Evolutionary conservation across 148 eudicot species (phyloP).

Genomic region (Tetragonia tetragonoides): DNA sequence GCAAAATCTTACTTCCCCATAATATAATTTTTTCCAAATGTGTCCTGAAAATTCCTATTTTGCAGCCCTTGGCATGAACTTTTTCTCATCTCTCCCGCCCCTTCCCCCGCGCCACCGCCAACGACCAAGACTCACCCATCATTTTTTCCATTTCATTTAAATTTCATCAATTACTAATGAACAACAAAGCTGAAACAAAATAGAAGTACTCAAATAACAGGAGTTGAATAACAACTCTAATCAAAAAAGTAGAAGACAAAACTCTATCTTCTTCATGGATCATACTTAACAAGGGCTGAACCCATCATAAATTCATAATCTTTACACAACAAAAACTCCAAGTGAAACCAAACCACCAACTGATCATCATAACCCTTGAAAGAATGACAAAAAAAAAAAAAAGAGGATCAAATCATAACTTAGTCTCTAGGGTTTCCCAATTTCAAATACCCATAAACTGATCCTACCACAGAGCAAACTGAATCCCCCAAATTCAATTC

Average conservation of each 20-base stretch:
- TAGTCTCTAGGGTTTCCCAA: neutral
- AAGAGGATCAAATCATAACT: constrained; percentile 1
- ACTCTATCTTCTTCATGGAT: neutral
- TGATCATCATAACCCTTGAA: too few species aligned
- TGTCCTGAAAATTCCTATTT: neutral
- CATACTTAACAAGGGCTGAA: neutral
- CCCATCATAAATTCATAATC: too few species aligned
- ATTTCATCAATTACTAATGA: too few species aligned
- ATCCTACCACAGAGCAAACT: neutral
- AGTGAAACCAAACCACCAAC: too few species aligned
- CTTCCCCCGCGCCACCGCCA: neutral
- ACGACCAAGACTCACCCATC: neutral
- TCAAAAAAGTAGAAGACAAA: neutral
- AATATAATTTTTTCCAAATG: neutral
- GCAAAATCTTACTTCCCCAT: neutral
- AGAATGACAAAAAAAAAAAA: neutral
- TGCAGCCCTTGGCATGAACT: neutral
- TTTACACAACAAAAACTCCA: too few species aligned
- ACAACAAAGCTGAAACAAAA: neutral
- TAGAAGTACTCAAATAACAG: neutral
- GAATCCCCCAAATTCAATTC: neutral
- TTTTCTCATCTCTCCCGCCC: neutral
- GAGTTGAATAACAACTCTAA: neutral
- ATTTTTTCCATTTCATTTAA: too few species aligned
- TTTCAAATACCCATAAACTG: neutral